Evolutionary conservation across 805 yeast species (phyloP).

Genomic region (Diddensiella caesifluorescens): DNA sequence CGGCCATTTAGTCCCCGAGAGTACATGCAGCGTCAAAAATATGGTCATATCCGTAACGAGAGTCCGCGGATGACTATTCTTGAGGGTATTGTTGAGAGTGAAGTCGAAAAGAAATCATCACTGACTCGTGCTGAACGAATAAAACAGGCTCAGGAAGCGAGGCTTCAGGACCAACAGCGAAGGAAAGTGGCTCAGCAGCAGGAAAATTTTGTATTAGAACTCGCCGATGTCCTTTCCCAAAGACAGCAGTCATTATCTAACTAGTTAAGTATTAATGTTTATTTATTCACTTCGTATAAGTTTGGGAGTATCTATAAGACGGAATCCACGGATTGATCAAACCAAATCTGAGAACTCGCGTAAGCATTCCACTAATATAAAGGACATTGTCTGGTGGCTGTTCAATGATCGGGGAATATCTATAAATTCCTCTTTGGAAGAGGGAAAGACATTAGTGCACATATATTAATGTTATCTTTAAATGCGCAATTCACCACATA

Average conservation of each 20-base stretch:
- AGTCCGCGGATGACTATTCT: slow-evolving; percentile 19
- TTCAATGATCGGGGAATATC: too few species aligned
- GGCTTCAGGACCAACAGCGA: slow-evolving; percentile 18
- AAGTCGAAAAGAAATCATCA: slow-evolving; percentile 8
- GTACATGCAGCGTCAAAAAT: slow-evolving; percentile 9
- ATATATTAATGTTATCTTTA: too few species aligned
- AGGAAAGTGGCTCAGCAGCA: slow-evolving; percentile 15
- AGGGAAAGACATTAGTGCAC: too few species aligned
- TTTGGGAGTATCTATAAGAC: too few species aligned
- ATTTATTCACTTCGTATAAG: too few species aligned
- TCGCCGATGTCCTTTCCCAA: slow-evolving; percentile 21
- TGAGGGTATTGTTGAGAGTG: slow-evolving; percentile 24
- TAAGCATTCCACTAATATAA: too few species aligned
- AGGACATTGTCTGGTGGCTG: too few species aligned
- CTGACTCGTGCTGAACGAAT: slow-evolving; percentile 23
- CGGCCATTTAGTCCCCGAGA: slow-evolving; percentile 13
- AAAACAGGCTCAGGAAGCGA: slow-evolving; percentile 19
- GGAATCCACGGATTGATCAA: too few species aligned
- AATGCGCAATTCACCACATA: too few species aligned
- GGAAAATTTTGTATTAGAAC: slow-evolving; percentile 22
- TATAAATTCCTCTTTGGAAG: too few species aligned
- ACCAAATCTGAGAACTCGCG: too few species aligned
- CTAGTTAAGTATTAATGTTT: too few species aligned
- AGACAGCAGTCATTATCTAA: slow-evolving; percentile 3
- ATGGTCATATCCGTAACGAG: slow-evolving; percentile 11